Evolutionary conservation across 495 filamentous ascomycete genomes (phyloP), one percentile per base, ranked within the genome.

Genomic region (Acidomyces sp.): DNA sequence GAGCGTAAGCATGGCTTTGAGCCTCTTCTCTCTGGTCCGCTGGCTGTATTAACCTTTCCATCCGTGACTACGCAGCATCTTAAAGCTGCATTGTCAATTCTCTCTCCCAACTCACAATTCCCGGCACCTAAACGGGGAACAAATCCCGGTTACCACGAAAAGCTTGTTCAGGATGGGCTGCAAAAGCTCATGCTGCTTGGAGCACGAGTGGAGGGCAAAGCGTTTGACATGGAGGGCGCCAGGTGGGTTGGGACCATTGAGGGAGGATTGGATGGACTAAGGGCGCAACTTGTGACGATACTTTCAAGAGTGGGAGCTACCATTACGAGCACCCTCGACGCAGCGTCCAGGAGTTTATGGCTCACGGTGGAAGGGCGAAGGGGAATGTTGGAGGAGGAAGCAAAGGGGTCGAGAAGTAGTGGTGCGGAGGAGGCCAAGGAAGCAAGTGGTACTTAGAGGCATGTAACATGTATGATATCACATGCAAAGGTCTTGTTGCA

Each of bases 111-210:
- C 45, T 60, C 71, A 3, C 65, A 71, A 2, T 96, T 93, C 62
- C 76, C 85, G 0, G 75, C 77, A 1, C 92, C 86, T 4, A 75
- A 71, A 20, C 68, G 80, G 33, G 75, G 72, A 55, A 74, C 71
- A 39, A 83, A 75, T 54, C 85, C 86, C 0, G 78, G 75, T 2
- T 88, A 87, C 61, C 69, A 87, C 61, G 87, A 94, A 35, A 61
- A 71, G 1, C 57, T 68, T 10, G 78, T 84, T 28, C 83, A 93
- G 63, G 69, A 59, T 36, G 92, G 83, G 28, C 55, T 96, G 53
- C 75, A 81, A 59, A 97, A 97, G 62, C 60, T 96, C 41, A 62
- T 92, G 57, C 52, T 97, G 24, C 61, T 96, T 30, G 92, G 84
- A 40, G 86, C 86, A 13, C 70, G 90, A 39, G 73, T 93, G 18